Evolutionary conservation across 2,329 filamentous ascomycete species (phyloP), one percentile per base, ranked within the genome.

Genomic region (Apiospora rasikravindrae): DNA sequence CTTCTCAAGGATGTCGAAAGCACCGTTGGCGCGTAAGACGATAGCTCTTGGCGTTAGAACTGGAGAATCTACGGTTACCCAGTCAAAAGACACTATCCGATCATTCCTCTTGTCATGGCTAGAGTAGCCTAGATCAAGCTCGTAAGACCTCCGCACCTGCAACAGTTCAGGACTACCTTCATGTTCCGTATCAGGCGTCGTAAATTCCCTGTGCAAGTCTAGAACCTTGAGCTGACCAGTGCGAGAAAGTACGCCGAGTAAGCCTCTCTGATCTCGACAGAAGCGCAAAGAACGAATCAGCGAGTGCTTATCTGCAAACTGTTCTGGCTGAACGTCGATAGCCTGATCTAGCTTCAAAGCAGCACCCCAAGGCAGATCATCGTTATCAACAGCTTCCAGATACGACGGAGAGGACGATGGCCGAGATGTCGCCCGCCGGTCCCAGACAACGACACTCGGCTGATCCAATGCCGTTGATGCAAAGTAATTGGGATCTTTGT

Each of bases 401-500:
- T 92, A 92, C 19, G 83, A 81, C 16, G 85, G 81, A 14, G 88
- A 90, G 11, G 88, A 87, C 14, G 86, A 81, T 0, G 86, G 82
- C 14, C 88, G 86, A 26, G 84, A 84, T 16, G 85, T 86, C n/a
- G 88, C 88, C 61, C 93, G 90, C 37, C 92, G 89, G 78, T 96
- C 93, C 93, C 93, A 96, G 44, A 96, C 87, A 80, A 92, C 91
- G 69, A 96, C 87, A 10, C 90, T 90, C 0, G 93, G 92, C 69
- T 94, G 91, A 72, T 94, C 93, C 16, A 94, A 84, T 2, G 92
- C 92, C 19, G 93, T 94, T 0, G 94, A 95, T 1, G 94, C 91
- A 82, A 96, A 96, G 81, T 95, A 96, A 77, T 96, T 95, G 75
- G 92, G 90, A 76, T 97, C 93, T 29, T 90, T 86, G 73, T 93